A percentile compares a stretch with the other conserved stretches of the same genome.
phyloP scores from a whole-genome alignment of 2,329 filamentous ascomycete genomes.

The Aureobasidium lini region DNA sequence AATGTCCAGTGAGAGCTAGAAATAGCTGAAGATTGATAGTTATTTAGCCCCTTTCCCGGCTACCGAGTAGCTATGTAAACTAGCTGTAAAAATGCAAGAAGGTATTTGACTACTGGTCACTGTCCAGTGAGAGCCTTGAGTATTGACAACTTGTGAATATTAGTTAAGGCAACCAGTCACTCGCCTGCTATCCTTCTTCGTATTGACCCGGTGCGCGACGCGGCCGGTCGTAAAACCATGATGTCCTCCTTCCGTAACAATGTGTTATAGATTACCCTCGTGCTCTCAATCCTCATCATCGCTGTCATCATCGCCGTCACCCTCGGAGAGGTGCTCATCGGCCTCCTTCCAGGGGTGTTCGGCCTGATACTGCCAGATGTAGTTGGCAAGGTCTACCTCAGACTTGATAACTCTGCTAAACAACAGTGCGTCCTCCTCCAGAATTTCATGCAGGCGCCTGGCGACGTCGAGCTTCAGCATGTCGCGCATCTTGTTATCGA shows the following conservation, averaged over 20 bases:
- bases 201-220: not conserved
- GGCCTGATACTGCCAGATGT: not conserved
- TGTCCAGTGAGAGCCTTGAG: no score
- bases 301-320: not conserved
- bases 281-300: not conserved
- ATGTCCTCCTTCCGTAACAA: not conserved
- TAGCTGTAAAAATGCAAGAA: no score
- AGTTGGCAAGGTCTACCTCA: not conserved
- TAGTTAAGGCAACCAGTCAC: no score
- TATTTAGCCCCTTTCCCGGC: not conserved
- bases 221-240: not conserved
- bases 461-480: not conserved
- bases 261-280: not conserved
- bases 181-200: not conserved
- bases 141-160: no score
- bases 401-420: not conserved
- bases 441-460: not conserved
- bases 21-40: no score
- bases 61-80: not conserved
- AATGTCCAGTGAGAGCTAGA: not conserved
- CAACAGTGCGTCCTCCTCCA: not conserved
- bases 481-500: not conserved
- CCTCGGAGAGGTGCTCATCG: not conserved
- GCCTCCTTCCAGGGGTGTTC: not conserved
- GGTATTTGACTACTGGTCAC: no score